Evolutionary conservation across 345 rosid genomes (phyloP).

Genomic region (Populus pruinosa): DNA sequence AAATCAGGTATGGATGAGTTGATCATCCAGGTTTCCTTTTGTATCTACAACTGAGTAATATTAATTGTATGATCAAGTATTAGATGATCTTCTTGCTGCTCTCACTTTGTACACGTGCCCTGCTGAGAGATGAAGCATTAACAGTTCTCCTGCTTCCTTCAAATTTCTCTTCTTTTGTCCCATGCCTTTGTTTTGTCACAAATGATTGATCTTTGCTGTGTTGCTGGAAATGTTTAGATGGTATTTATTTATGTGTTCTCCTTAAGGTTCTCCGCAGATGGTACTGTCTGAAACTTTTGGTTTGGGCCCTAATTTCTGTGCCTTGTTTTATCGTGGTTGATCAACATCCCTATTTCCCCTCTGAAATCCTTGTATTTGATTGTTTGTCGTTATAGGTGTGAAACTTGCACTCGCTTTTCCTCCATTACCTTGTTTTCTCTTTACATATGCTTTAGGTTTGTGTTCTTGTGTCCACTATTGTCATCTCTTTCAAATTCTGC

Average conservation of each 20-base stretch:
- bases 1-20: conserved; percentile 61
- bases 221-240: background rate
- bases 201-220: background rate
- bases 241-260: background rate
- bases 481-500: background rate
- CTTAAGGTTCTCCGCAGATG: background rate
- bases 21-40: background rate
- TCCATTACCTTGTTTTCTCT: background rate
- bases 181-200: background rate
- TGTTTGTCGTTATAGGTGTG: background rate
- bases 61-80: background rate
- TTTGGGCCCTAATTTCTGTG: background rate
- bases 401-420: background rate
- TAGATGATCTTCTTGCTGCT: background rate
- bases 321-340: background rate
- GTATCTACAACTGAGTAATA: background rate
- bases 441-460: background rate
- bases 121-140: background rate
- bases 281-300: background rate
- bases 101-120: background rate
- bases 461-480: background rate
- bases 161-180: background rate
- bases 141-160: background rate
- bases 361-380: background rate
- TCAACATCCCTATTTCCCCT: background rate